A percentile compares a stretch with the other conserved stretches of the same genome.
Conservation (phyloP, 140 eudicot genomes). For the Senecio squalidus region DNA sequence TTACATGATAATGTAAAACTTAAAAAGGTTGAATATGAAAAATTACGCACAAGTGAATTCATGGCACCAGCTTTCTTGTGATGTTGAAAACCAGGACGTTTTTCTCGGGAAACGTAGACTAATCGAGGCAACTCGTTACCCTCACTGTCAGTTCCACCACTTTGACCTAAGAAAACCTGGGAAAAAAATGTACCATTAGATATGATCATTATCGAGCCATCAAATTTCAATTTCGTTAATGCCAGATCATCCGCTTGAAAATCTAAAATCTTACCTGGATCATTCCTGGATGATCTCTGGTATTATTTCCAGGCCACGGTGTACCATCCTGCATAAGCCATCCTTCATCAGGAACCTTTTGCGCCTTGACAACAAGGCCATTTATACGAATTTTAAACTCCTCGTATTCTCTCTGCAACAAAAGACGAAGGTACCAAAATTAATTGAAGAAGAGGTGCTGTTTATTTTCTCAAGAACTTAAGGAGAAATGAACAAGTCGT, state of each 20-base stretch:
- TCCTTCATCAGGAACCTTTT: conserved; percentile 92
- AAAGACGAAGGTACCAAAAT: conserved; percentile 5
- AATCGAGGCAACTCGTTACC: conserved; percentile 90
- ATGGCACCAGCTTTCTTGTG: conserved; percentile 99
- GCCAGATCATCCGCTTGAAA: too few relatives aligned
- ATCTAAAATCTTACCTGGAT: conserved; percentile 61
- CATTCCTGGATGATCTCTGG: conserved; percentile 99
- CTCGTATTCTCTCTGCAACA: conserved; percentile 84
- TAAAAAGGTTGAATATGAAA: background rate
- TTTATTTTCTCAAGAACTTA: too few relatives aligned
- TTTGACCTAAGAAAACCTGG: conserved; percentile 96
- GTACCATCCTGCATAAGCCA: conserved; percentile 99
- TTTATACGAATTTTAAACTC: conserved; percentile 87
- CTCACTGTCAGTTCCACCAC: conserved; percentile 95
- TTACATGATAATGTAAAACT: background rate
- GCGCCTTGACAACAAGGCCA: conserved; percentile 89
- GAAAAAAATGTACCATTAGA: background rate
- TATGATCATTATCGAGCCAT: background rate
- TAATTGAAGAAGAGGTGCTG: too few relatives aligned
- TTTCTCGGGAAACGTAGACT: conserved; percentile 97
- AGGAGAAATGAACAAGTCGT: background rate
- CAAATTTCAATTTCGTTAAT: too few relatives aligned
- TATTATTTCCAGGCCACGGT: conserved; percentile 98
- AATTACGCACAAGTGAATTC: conserved; percentile 84
- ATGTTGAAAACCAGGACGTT: conserved; percentile 98